Evolutionary conservation across 345 rosid genomes (phyloP), one percentile per base, ranked within the genome.

Genomic region (Gossypium ekmanianum): DNA sequence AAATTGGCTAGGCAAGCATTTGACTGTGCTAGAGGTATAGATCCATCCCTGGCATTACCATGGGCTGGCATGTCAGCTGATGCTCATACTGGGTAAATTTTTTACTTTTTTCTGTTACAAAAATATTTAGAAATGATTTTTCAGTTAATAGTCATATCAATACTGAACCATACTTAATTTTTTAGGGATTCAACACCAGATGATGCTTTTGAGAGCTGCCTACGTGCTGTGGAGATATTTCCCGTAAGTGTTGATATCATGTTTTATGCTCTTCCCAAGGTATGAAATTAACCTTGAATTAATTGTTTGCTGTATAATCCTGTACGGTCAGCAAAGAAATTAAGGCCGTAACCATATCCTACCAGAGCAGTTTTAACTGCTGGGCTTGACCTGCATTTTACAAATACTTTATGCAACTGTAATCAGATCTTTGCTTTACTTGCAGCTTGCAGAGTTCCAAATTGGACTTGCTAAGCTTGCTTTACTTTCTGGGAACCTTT

Each of bases 31-130:
- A 91, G 99, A 89, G 93, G 99, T 77, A 85, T 93, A 78, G 97
- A 95, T 87, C 97, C 99, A 83, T 91, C 93, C 11, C 92, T 95
- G 81, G 91, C 98, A 34, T 83, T 93, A 74, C 97, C 98, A 66
- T 95, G 99, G 99, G 97, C 97, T 13, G 99, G 98, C 84, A 87
- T 90, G 94, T 86, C 99, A 74, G 97, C 96, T 78, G 97, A 91
- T 85, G 63, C 77, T 64, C 67, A 75, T 82, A 81, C 87, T 77
- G 82, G 96, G 99, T 91, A 82, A 61, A 77, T 76, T 27, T 20
- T 73, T 71, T n/a, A 63, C 70, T 64, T 67, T 62, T 44, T 75
- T 74, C 61, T 61, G 29, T 68, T 17, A 74, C 62, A 68, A 61
- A 22, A 68, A 3, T 44, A 69, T 71, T 22, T 79, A 24, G 39